Evolutionary conservation across 2,329 filamentous ascomycete genomes (phyloP), one percentile per base, ranked within the genome.

Genomic region (Cercospora sojina): DNA sequence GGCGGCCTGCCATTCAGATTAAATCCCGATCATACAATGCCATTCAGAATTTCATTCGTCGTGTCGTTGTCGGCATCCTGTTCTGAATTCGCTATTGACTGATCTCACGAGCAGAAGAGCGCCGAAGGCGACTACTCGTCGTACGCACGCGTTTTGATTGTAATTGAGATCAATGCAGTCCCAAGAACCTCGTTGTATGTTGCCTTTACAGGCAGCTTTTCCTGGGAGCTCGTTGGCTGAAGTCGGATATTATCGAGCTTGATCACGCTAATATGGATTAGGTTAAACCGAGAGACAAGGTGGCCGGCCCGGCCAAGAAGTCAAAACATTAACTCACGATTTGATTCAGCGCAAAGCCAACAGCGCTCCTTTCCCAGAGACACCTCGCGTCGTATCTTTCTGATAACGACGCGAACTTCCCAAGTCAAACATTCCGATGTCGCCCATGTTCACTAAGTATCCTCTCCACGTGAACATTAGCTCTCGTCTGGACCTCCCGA

Each of bases 261-360:
- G 41, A 47, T 10, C 41, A 23, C n/a, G 41, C 41, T 47, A 47
- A 23, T 6, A 47, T 18, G 18, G 3, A 47, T 47, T 18, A 47
- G 41, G 41, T 47, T 23, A 47, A 47, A 47, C 18, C 9, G 23
- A 13, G 23, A 47, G 41, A 47, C 41, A 47, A 20, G 41, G 41
- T 23, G 18, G 41, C 41, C 41, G 41, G 41, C 41, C 41, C 41
- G 41, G 41, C 41, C 9, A n/a, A n/a, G n/a, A n/a, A n/a, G n/a
- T n/a, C 41, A 23, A 47, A 47, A 47, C 41, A 47, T 60, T 60
- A 60, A 38, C 29, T 60, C 32, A 60, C 58, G 13, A 27, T 47
- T 60, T 60, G 31, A 56, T 32, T 56, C 27, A 56, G 32, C 25
- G 31, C 2, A 20, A 20, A 59, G 3, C 31, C 16, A 10, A 23